Evolutionary conservation across 768 basidiomycete species (phyloP).

Genomic region (Suillus variegatus): DNA sequence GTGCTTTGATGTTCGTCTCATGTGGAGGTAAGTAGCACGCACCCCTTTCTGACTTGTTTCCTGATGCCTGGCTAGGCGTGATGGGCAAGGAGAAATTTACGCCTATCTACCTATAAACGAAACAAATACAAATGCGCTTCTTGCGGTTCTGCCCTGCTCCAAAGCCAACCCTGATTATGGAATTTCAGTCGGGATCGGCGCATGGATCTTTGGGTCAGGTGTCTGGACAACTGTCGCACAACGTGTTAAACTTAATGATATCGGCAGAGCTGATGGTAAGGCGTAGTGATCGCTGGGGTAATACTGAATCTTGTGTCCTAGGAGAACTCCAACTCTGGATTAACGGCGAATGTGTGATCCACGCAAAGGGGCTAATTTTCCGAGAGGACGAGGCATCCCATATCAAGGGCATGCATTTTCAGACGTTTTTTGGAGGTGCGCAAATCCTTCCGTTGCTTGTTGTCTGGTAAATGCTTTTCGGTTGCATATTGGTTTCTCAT

Average conservation of each 20-base stretch:
- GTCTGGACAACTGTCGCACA: slow-evolving; percentile 67
- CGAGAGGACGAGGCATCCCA: slow-evolving; percentile 37
- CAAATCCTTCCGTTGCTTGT: slow-evolving; percentile 1
- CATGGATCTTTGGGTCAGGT: slow-evolving; percentile 56
- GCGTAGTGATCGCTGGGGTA: slow-evolving; percentile 4
- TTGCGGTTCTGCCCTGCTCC: slow-evolving; percentile 49
- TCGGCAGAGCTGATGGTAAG: slow-evolving; percentile 59
- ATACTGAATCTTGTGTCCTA: slow-evolving; percentile 20
- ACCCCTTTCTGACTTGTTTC: neutral
- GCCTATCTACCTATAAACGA: slow-evolving; percentile 61
- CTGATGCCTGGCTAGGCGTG: slow-evolving; percentile 35
- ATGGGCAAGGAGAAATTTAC: slow-evolving; percentile 65
- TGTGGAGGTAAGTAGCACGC: slow-evolving; percentile 63
- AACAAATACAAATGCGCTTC: slow-evolving; percentile 43
- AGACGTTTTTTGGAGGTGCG: slow-evolving; percentile 79
- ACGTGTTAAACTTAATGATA: slow-evolving; percentile 68
- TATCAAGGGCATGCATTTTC: slow-evolving; percentile 71
- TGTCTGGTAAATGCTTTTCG: neutral
- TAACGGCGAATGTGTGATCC: slow-evolving; percentile 59
- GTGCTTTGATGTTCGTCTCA: slow-evolving; percentile 70
- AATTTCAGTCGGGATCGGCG: slow-evolving; percentile 65
- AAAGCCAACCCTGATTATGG: slow-evolving; percentile 59
- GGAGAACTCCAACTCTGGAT: slow-evolving; percentile 70
- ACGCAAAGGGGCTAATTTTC: slow-evolving; percentile 48
- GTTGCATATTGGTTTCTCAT: neutral